Evolutionary conservation across 2,329 filamentous ascomycete genomes (phyloP), one percentile per base, ranked within the genome.

Genomic region (Cladosporium sp.): DNA sequence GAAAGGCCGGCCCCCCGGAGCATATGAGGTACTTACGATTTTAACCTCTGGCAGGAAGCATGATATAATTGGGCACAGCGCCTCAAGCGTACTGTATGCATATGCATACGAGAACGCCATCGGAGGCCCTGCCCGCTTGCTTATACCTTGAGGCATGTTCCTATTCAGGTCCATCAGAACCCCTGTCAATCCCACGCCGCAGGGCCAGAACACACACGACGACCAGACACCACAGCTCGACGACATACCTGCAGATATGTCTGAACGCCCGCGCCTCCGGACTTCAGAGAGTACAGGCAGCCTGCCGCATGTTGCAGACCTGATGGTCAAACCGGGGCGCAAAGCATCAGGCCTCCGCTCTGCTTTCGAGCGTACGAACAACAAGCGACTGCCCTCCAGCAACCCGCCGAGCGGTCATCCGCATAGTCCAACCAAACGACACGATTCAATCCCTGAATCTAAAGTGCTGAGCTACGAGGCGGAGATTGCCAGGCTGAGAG

Each of bases 401-500:
- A 21, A 18, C 30, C 55, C 34, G 28, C 6, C 49, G 49, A 30
- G 28, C 7, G n/a, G 55, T 4, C 18, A 8, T 55, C 55, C 38
- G 10, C 49, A n/a, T 62, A 69, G 66, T 18, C 60, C 60, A 15
- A 52, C 34, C 30, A 63, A 55, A 21, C 34, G 34, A 24, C 24
- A 44, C 0, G 32, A 55, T 18, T 55, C 51, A 15, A 57, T 44
- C n/a, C 8, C 51, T 8, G 51, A 57, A 28, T 24, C 41, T 2
- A 28, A 32, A 3, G 2, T 30, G 26, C 28, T 14, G 7, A 59
- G 38, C 24, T 64, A 70, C 10, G 68, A 68, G 34, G 66, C 67
- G 14, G 71, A 74, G 51, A 65, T 73, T 14, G 68, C 68, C 18
- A 66, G 61, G 8, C 47, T 73, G 66, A 67, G 59, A 44, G 66